These are phyloP conservation scores for Trichoderma virens DNA, from an alignment of 495 filamentous ascomycete species.

Conservation along the genomic window DNA sequence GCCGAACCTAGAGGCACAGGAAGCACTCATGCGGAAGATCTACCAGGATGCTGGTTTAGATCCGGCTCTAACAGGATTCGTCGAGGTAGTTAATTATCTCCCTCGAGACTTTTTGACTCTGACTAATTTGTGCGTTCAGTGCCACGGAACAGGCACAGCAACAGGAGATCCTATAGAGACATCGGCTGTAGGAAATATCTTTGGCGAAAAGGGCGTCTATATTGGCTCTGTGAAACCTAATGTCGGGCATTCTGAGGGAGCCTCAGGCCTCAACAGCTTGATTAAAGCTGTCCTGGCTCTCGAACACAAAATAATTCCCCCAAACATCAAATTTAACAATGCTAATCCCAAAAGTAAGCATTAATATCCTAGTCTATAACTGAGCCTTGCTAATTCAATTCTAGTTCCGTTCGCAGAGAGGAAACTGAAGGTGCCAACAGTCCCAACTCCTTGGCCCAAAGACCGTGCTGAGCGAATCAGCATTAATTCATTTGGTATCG, in stretches of 20 bases:
- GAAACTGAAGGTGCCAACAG: constrained; percentile 19
- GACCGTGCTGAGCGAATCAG: constrained; percentile 22
- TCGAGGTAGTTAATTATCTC: constrained; percentile 13
- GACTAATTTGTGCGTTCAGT: no score
- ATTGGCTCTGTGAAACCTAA: constrained; percentile 48
- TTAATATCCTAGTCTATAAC: neutral
- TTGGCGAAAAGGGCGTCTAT: constrained; percentile 27
- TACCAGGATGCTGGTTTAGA: constrained; percentile 36
- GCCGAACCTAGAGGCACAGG: constrained; percentile 40
- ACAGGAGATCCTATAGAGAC: no score
- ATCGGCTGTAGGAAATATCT: constrained; percentile 24
- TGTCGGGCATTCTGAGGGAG: constrained; percentile 43
- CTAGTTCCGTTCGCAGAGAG: constrained; percentile 19
- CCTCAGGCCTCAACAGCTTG: constrained; percentile 37
- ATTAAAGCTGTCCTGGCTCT: constrained; percentile 43
- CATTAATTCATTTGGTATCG: constrained; percentile 44
- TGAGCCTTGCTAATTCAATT: neutral
- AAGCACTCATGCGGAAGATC: constrained; percentile 32
- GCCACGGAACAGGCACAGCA: no score
- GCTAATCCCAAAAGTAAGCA: constrained; percentile 24
- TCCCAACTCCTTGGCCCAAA: constrained; percentile 17
- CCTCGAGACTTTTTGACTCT: no score
- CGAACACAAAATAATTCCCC: constrained; percentile 32
- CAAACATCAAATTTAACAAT: constrained; percentile 26
- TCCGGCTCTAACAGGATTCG: constrained; percentile 29